Evolutionary conservation across 768 basidiomycete species (phyloP), one percentile per base, ranked within the genome.

Genomic region (Amanita thiersii): DNA sequence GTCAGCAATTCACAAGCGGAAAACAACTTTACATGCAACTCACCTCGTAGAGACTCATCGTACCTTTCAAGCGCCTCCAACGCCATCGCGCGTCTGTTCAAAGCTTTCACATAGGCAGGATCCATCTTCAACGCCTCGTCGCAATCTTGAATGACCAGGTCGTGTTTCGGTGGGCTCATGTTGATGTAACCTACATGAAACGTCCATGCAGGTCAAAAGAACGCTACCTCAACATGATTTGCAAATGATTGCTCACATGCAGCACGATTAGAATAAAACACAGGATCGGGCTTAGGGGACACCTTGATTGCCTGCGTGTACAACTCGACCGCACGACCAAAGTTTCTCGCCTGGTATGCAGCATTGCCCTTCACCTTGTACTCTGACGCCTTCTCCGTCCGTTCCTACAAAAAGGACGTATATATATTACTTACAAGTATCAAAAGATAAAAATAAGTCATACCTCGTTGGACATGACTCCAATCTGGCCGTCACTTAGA

Each of bases 211-310:
- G 26, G 6, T n/a, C 26, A 37, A 21, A 19, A 40, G 35, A 25
- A 47, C 23, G 21, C 21, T 33, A 29, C 9, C 18, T 37, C 29
- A 29, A 18, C 25, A 32, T 33, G 17, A 25, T 7, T 2, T 6
- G 6, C 37, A 17, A 25, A 15, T 24, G 18, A 24, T 43, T 4
- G 69, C 82, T 43, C 45, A 90, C 94, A 97, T 47, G 96, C 96
- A 29, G 94, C 96, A 39, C 96, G 82, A 62, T 99, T 99, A 62
- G 87, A 89, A 74, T 81, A 97, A 66, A 84, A 99, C 23, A 97
- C 89, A 20, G 96, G 82, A 54, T 94, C 90, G 5, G 81, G 77
- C 57, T 77, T 81, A 5, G 86, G 81, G 3, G 86, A 69, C 14
- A 85, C 69, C 34, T 73, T 67, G 47, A 89, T 87, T 26, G 86